A percentile compares a stretch with the other conserved stretches of the same genome.
These are phyloP conservation scores for Dothiorella sarmentorum DNA, from an alignment of 2,329 filamentous ascomycete species.

Conservation along the genomic window DNA sequence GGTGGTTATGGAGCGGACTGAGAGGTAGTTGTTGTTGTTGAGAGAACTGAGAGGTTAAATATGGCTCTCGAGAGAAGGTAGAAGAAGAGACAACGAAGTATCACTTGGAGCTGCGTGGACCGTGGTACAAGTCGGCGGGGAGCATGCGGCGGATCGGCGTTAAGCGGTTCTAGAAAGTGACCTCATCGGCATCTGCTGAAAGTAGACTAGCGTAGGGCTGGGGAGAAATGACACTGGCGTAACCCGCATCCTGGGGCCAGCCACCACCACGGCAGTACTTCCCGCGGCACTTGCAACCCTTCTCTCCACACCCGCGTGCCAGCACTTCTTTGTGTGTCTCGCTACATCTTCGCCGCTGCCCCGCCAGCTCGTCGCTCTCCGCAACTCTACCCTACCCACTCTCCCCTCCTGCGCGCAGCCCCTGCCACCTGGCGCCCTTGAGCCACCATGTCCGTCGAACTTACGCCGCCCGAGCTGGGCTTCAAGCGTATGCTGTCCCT, in stretches of 20 bases:
- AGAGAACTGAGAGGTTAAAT: too few relatives aligned
- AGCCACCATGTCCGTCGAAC: constrained; percentile 80
- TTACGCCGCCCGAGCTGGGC: constrained; percentile 85
- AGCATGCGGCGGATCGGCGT: constrained; percentile 4
- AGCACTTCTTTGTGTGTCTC: neutral
- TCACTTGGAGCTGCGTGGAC: neutral
- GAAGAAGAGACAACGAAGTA: neutral
- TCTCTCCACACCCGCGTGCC: neutral
- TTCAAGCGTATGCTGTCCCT: constrained; percentile 71
- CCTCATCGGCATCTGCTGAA: neutral
- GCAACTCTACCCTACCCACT: constrained; percentile 18
- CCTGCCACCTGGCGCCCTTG: constrained; percentile 17
- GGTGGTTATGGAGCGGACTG: too few relatives aligned
- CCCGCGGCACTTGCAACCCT: constrained; percentile 17
- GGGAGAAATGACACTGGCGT: neutral
- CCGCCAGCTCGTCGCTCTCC: constrained; percentile 10
- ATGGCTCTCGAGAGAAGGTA: neutral
- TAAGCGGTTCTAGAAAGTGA: constrained; percentile 10
- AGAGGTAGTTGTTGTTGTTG: too few relatives aligned
- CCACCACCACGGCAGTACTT: constrained; percentile 16
- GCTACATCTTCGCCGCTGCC: neutral
- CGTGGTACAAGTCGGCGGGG: constrained; percentile 5
- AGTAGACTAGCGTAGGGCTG: neutral
- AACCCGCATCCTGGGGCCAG: constrained; percentile 5
- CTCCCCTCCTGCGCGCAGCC: constrained; percentile 1